Conservation (phyloP, 2,329 filamentous ascomycete species). For the Intubia oerlemansii region DNA sequence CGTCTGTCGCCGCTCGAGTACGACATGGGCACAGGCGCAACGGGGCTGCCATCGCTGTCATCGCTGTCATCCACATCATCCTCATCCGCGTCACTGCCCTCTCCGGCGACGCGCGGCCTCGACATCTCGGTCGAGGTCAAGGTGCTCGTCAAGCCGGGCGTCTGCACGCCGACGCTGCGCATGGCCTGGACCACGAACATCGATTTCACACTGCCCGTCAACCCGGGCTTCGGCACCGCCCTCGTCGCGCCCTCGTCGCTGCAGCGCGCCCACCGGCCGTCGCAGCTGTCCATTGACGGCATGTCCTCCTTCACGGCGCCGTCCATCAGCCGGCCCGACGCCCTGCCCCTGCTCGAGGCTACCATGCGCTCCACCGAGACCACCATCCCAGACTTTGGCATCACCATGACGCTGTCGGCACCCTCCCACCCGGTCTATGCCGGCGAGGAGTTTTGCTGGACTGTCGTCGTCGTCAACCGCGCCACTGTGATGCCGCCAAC, state of each 20-base stretch:
- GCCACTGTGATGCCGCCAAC: too few relatives aligned
- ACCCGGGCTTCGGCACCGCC: constrained; percentile 34
- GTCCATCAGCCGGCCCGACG: constrained; percentile 34
- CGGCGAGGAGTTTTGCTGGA: constrained; percentile 50
- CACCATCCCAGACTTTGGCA: constrained; percentile 37
- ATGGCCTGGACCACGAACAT: constrained; percentile 49
- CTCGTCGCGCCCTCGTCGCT: constrained; percentile 30
- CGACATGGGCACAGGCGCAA: constrained; percentile 12
- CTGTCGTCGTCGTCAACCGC: constrained; percentile 56
- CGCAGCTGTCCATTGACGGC: constrained; percentile 40
- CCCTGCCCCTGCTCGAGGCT: constrained; percentile 36
- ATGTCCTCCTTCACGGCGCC: constrained; percentile 35
- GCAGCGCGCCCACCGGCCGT: constrained; percentile 37
- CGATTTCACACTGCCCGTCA: constrained; percentile 46
- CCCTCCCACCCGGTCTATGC: constrained; percentile 33
- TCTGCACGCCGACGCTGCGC: constrained; percentile 36
- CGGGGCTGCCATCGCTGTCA: background rate
- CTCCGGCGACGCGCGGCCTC: constrained; percentile 24
- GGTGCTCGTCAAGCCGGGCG: constrained; percentile 29
- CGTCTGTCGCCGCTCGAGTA: constrained; percentile 31
- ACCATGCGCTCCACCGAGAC: constrained; percentile 23
- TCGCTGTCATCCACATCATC: too few relatives aligned
- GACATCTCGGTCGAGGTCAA: constrained; percentile 39
- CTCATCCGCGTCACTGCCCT: background rate
- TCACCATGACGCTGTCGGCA: constrained; percentile 54